phyloP scores from a whole-genome alignment of 202 grass and related monocot genomes.

The Setaria italica region DNA sequence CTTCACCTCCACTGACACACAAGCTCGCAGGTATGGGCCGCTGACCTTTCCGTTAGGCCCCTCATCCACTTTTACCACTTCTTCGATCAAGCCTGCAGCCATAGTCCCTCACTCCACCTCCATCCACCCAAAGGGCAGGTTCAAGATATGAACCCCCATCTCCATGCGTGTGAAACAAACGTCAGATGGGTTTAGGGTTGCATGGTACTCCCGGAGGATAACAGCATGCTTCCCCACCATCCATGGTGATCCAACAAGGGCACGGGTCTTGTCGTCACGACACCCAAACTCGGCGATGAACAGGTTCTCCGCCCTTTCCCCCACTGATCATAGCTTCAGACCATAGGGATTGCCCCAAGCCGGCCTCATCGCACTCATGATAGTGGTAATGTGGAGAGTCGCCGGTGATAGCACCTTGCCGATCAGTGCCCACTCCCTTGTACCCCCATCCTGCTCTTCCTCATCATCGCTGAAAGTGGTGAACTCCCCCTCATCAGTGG shows the following conservation, averaged over 20 bases:
- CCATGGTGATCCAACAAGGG: background rate
- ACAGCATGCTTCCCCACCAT: background rate
- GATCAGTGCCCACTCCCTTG: background rate
- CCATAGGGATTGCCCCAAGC: background rate
- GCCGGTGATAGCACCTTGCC: no score
- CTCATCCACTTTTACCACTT: no score
- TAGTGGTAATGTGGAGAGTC: background rate
- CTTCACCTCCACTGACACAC: no score
- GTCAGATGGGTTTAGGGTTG: background rate
- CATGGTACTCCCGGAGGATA: background rate
- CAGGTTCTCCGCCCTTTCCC: background rate
- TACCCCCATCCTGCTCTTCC: fast-evolving
- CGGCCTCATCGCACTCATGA: background rate
- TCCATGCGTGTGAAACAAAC: background rate
- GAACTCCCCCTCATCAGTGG: background rate
- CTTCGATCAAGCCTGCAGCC: no score
- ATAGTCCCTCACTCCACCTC: background rate
- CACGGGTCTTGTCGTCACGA: background rate
- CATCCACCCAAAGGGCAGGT: background rate
- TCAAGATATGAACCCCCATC: background rate
- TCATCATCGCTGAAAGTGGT: background rate
- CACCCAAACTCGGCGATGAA: background rate
- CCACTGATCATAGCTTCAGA: background rate
- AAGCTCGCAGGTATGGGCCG: no score
- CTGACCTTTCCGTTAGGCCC: no score